Evolutionary conservation across 1,284 basidiomycete species (phyloP), one percentile per base, ranked within the genome.

Genomic region (Cryptococcus neoformans): DNA sequence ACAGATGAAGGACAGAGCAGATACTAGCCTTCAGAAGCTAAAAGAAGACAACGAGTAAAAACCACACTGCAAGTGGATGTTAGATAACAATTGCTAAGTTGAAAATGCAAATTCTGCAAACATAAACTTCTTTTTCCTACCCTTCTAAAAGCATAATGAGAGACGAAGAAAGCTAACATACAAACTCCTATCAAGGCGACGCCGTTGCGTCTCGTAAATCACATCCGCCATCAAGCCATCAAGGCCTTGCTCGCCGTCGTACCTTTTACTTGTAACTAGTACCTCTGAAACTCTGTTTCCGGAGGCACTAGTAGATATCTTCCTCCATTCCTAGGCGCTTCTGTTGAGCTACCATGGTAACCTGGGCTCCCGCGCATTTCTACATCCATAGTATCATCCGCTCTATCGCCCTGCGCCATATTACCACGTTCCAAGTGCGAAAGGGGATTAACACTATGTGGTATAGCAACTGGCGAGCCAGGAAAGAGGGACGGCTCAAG

Each of bases 401-500:
- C 44, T 17, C 44, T 54, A 11, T 21, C 16, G 38, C 4, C 21
- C 7, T 28, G 36, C 40, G 17, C 37, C 45, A 46, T 10, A 47
- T 10, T 44, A 28, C 14, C 52, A 47, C 17, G 6, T 36, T 4
- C 46, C 52, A 14, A 11, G 35, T 44, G 44, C 21, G 21, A 21
- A 21, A 21, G 21, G 4, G 21, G 21, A 21, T 21, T 57, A 35
- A 54, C 56, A 11, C n/a, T 35, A 34, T 28, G 38, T 48, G 51
- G 12, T 35, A 17, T 45, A 54, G 50, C 48, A 6, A 62, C 64
- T 7, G 69, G 68, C 5, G 68, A 69, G 54, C 55, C 59, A 45
- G 69, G 71, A 58, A 72, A 73, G 2, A 69, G 47, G 6, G 64
- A 56, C 6, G 70, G 68, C 21, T 59, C 57, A 11, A 71, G 64